Evolutionary conservation across 73 alveolate species (phyloP).

Genomic region (Symbiodinium natans): DNA sequence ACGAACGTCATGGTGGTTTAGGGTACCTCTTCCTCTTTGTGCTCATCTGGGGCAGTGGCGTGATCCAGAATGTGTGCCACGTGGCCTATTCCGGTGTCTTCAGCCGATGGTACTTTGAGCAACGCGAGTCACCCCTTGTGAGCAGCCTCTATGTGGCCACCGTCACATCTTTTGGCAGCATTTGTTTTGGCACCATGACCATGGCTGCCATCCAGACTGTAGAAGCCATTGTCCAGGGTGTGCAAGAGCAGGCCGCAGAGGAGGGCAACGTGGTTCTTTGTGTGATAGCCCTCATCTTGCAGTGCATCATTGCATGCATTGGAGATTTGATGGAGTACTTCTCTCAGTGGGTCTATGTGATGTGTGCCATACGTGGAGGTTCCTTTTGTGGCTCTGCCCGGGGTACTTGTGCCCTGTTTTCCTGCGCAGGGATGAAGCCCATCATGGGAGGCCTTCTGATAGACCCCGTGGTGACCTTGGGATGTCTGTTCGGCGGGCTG

Average conservation of each 20-base stretch:
- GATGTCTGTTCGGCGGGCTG: conserved; percentile 14
- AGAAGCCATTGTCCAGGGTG: no score
- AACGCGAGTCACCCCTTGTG: no score
- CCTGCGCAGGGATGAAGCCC: conserved; percentile 39
- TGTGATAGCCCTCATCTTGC: conserved; percentile 30
- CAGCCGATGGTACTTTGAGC: no score
- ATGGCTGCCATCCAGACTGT: no score
- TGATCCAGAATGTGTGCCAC: no score
- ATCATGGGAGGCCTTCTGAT: conserved; percentile 55
- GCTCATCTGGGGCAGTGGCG: no score
- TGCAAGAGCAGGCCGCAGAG: neutral
- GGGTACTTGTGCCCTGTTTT: conserved; percentile 10
- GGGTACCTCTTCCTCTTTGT: no score
- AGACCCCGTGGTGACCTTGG: conserved; percentile 30
- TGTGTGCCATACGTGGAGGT: conserved; percentile 59
- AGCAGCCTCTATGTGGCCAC: no score
- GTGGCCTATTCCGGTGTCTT: no score
- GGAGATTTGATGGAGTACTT: neutral
- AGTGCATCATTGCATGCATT: neutral
- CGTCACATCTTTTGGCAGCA: no score
- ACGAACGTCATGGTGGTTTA: no score
- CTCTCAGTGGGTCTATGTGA: conserved; percentile 38
- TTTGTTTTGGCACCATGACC: no score
- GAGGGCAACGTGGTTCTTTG: conserved; percentile 33
- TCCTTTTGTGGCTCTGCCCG: conserved; percentile 43